A percentile compares a stretch with the other conserved stretches of the same genome.
phyloP scores from a whole-genome alignment of 208 protist species.

The Balamuthia mandrillaris region DNA sequence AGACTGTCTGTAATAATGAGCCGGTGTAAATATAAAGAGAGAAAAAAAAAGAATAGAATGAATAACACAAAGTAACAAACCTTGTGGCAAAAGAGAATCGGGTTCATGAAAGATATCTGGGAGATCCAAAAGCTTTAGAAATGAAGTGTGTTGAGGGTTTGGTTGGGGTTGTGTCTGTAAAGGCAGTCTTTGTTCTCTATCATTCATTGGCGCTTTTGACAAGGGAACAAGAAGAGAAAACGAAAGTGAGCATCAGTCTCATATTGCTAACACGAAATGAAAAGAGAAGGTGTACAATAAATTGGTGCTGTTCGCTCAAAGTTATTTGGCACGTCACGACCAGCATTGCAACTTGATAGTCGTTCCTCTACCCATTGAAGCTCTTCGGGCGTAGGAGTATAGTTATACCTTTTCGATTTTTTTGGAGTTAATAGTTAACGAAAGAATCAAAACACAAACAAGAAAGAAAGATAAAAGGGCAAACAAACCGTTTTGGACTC shows the following conservation, averaged over 20 bases:
- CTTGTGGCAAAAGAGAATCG: neutral
- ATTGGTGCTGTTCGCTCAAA: neutral
- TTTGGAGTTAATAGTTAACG: neutral
- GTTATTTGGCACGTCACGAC: neutral
- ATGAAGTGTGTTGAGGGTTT: neutral
- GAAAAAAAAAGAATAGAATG: neutral
- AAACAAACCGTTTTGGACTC: neutral
- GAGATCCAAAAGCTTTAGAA: neutral
- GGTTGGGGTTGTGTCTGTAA: too few species aligned
- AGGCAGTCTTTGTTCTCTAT: too few species aligned
- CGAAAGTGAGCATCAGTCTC: neutral
- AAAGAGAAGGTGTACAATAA: neutral
- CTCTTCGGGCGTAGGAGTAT: neutral
- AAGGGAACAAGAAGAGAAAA: neutral
- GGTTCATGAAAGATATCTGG: neutral
- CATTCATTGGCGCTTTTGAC: neutral
- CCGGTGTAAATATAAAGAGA: neutral
- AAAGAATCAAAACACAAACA: neutral
- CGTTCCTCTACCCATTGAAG: neutral
- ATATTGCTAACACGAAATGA: neutral
- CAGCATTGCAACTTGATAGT: neutral
- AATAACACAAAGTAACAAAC: too few species aligned
- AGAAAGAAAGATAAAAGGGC: neutral
- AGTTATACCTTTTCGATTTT: neutral
- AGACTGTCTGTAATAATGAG: neutral